Percentiles rank a stretch among this genome's conserved stretches.
Evolutionary conservation across 148 eudicot species (phyloP).

Genomic region (Polygonum maritimum): DNA sequence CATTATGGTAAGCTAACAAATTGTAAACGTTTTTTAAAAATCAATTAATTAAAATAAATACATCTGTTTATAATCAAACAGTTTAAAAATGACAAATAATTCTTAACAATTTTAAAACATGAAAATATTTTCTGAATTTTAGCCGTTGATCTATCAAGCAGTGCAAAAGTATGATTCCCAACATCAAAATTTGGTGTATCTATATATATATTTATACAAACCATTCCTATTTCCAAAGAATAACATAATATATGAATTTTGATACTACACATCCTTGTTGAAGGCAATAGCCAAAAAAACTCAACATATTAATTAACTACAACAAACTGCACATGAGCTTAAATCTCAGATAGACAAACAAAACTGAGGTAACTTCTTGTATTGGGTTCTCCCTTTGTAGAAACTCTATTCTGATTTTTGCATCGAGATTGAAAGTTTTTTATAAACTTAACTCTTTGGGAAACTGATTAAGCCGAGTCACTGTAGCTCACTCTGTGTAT

Average conservation of each 20-base stretch:
- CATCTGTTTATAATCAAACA: too few species aligned
- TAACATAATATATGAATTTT: neutral
- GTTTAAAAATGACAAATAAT: too few species aligned
- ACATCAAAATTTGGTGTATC: neutral
- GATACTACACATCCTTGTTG: neutral
- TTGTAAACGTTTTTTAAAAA: too few species aligned
- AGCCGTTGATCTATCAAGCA: neutral
- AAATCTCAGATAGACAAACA: neutral
- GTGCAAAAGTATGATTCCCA: neutral
- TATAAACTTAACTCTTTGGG: neutral
- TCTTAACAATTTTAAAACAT: too few species aligned
- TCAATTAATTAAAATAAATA: too few species aligned
- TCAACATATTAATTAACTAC: neutral
- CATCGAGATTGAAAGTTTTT: neutral
- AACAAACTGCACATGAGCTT: neutral
- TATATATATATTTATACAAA: neutral
- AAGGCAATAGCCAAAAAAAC: neutral
- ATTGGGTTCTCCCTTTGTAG: neutral
- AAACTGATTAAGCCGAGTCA: neutral
- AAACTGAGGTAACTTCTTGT: neutral
- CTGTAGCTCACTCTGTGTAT: slow-evolving; percentile 34
- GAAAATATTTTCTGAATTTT: too few species aligned
- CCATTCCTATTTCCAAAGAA: neutral
- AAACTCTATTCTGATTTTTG: neutral
- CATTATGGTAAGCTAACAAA: too few species aligned